Conservation (phyloP, 2,329 filamentous ascomycete species). For the Macrophomina tecta region DNA sequence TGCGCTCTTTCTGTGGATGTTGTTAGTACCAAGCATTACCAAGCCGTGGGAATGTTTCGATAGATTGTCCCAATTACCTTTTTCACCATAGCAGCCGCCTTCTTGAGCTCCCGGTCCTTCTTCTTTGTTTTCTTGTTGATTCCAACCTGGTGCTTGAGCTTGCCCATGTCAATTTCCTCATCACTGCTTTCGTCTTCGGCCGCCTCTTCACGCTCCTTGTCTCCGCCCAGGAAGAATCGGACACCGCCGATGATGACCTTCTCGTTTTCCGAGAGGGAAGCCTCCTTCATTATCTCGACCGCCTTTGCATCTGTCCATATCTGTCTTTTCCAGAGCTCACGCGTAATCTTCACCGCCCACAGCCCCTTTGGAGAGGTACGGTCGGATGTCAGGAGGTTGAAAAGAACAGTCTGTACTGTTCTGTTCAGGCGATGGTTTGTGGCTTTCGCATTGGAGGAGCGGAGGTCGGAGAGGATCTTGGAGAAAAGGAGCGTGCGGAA, state of each 20-base stretch:
- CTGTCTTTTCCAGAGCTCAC: conserved; percentile 95
- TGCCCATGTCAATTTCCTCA: conserved; percentile 77
- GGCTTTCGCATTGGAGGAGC: conserved; percentile 82
- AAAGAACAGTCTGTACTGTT: conserved; percentile 90
- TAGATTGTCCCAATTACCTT: conserved; percentile 42
- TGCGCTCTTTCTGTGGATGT: conserved; percentile 66
- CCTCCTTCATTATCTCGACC: conserved; percentile 98
- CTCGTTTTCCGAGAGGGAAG: conserved; percentile 84
- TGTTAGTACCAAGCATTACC: conserved; percentile 1
- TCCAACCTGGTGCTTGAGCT: conserved; percentile 80
- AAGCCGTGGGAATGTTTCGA: background rate
- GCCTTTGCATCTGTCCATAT: conserved; percentile 94
- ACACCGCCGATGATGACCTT: conserved; percentile 90
- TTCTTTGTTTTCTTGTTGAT: conserved; percentile 99
- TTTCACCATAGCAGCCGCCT: conserved; percentile 82
- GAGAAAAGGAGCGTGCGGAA: conserved; percentile 82
- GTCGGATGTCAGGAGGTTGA: conserved; percentile 88
- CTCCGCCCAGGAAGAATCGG: conserved; percentile 92
- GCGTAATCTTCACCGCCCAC: conserved; percentile 94
- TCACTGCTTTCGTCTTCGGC: conserved; percentile 84
- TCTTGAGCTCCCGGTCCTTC: conserved; percentile 77
- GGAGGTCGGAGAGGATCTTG: conserved; percentile 90
- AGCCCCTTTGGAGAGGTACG: conserved; percentile 83
- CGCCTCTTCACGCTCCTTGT: conserved; percentile 92
- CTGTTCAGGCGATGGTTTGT: conserved; percentile 93